A percentile compares a stretch with the other conserved stretches of the same genome.
These are phyloP conservation scores for Aspergillus sclerotialis DNA, from an alignment of 2,329 filamentous ascomycete species.

Conservation along the genomic window DNA sequence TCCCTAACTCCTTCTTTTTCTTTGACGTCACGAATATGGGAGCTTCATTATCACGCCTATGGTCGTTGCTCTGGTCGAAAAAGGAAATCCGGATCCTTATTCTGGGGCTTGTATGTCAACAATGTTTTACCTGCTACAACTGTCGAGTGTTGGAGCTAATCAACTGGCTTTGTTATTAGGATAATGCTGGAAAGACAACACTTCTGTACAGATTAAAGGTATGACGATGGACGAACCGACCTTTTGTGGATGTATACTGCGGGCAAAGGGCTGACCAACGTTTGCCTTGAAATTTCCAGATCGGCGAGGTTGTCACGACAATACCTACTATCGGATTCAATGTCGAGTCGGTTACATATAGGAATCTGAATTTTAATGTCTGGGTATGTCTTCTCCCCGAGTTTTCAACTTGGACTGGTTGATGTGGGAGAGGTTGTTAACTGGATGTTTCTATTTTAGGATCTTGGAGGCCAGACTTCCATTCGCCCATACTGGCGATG, in stretches of 20 bases:
- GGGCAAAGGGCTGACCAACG: constrained; percentile 1
- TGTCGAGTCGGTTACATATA: constrained; percentile 96
- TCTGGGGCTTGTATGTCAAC: constrained; percentile 68
- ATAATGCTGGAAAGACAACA: constrained; percentile 98
- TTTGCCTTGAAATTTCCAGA: constrained; percentile 47
- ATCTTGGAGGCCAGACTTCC: constrained; percentile 95
- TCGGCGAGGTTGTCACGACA: constrained; percentile 96
- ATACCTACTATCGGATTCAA: constrained; percentile 99
- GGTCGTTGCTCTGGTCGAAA: constrained; percentile 80
- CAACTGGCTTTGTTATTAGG: constrained; percentile 46
- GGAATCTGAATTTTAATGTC: constrained; percentile 97
- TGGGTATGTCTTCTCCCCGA: constrained; percentile 58
- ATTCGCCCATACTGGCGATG: constrained; percentile 98
- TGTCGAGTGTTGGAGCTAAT: constrained; percentile 11
- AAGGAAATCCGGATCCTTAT: constrained; percentile 98
- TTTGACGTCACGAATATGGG: constrained; percentile 41
- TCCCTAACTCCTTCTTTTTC: constrained; percentile 2
- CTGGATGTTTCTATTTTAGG: constrained; percentile 41
- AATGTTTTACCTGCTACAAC: too few species aligned
- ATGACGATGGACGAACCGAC: constrained; percentile 7
- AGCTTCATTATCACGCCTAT: constrained; percentile 49
- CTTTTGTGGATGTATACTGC: not conserved
- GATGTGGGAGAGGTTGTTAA: not conserved
- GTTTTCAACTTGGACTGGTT: not conserved
- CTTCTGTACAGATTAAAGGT: constrained; percentile 94